Conservation (phyloP, 345 rosid genomes). For the Trapa bicornis region DNA sequence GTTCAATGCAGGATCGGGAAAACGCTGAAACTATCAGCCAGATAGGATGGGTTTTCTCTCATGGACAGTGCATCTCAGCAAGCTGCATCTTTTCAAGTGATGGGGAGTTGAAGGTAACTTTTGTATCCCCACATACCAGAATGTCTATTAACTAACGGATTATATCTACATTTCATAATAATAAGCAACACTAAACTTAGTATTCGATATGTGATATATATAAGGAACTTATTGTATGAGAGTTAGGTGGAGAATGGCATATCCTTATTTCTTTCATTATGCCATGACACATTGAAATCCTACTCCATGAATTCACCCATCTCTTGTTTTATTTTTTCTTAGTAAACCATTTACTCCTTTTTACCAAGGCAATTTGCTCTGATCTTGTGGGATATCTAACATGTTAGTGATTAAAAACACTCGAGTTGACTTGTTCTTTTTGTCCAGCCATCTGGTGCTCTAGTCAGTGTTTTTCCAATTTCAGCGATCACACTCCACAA, state of each 20-base stretch:
- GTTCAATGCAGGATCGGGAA: slow-evolving; percentile 35
- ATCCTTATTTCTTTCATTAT: too few relatives aligned
- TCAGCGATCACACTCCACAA: not conserved
- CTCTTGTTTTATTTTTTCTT: too few relatives aligned
- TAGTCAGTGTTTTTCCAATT: not conserved
- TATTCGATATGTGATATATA: not conserved
- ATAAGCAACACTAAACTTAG: not conserved
- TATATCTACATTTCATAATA: not conserved
- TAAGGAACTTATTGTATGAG: too few relatives aligned
- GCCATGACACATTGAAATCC: too few relatives aligned
- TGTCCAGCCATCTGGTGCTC: not conserved
- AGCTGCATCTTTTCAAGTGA: slow-evolving; percentile 49
- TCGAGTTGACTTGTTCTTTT: not conserved
- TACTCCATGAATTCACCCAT: too few relatives aligned
- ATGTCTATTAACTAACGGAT: not conserved
- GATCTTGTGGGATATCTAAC: not conserved
- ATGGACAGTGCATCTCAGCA: slow-evolving; percentile 43
- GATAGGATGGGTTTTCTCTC: slow-evolving; percentile 64
- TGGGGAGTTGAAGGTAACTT: slow-evolving; percentile 44
- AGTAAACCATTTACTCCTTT: too few relatives aligned
- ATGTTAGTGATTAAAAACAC: not conserved
- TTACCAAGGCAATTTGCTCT: not conserved
- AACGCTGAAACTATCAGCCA: slow-evolving; percentile 33
- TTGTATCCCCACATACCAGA: not conserved
- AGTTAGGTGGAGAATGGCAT: too few relatives aligned